Percentiles rank a stretch among this genome's conserved stretches.
phyloP scores from a whole-genome alignment of 345 rosid species.

The Turnera subulata region DNA sequence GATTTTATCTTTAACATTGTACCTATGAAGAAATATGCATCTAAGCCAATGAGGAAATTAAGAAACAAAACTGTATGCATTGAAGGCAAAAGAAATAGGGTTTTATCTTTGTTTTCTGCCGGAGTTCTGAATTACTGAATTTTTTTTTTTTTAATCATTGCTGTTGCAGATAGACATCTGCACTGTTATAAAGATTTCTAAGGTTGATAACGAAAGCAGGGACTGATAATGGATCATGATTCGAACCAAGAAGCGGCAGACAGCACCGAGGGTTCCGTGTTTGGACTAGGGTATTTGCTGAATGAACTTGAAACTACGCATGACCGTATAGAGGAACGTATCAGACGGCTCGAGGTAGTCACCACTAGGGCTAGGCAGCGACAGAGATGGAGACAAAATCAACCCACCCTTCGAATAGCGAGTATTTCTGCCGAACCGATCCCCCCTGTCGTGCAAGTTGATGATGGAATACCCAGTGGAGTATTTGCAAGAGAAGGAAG shows the following conservation, averaged over 20 bases:
- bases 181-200: no score
- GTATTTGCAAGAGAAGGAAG: conserved; percentile 24
- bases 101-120: no score
- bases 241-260: conserved; percentile 45
- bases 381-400: conserved; percentile 30
- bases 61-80: no score
- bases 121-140: no score
- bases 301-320: conserved; percentile 44
- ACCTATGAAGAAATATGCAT: no score
- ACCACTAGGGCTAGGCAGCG: conserved; percentile 45
- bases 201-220: no score
- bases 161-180: no score
- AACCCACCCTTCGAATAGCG: conserved; percentile 7
- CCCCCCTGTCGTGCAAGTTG: conserved; percentile 16
- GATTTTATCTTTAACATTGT: no score
- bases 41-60: no score
- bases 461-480: conserved; percentile 1
- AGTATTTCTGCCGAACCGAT: conserved; percentile 20
- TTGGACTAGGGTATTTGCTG: conserved; percentile 31
- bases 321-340: conserved; percentile 49
- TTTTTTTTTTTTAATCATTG: no score
- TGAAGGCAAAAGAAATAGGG: no score
- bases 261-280: conserved; percentile 23
- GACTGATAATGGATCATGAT: conserved; percentile 42
- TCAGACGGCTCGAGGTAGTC: conserved; percentile 50